Evolutionary conservation across 257 asterid genomes (phyloP).

Genomic region (Nicotiana attenuata): DNA sequence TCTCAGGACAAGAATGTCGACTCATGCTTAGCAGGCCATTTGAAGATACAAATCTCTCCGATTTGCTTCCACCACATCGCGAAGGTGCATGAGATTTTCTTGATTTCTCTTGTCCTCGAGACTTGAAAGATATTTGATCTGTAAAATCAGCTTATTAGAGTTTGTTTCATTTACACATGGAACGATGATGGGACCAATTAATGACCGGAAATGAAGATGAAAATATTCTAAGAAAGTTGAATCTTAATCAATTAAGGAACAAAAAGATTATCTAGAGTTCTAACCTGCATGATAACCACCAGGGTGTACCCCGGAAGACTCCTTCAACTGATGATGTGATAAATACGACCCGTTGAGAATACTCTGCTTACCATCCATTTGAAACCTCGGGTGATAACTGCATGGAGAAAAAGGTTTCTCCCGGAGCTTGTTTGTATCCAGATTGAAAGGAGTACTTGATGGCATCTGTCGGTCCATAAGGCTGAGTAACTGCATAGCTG

Average conservation of each 20-base stretch:
- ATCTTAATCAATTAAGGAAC: slow-evolving; percentile 9
- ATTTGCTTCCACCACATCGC: slow-evolving; percentile 2
- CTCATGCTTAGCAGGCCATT: slow-evolving; percentile 8
- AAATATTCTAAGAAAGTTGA: not conserved
- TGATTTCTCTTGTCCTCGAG: slow-evolving; percentile 17
- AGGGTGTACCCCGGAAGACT: slow-evolving; percentile 19
- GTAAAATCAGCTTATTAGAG: slow-evolving; percentile 9
- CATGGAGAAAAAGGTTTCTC: slow-evolving; percentile 38
- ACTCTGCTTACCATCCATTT: slow-evolving; percentile 36
- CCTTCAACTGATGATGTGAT: slow-evolving; percentile 25
- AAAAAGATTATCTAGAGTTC: slow-evolving; percentile 28
- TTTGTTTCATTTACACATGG: not conserved
- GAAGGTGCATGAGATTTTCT: slow-evolving; percentile 8
- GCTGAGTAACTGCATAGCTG: slow-evolving; percentile 75
- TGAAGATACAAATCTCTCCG: slow-evolving; percentile 6
- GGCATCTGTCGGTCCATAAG: slow-evolving; percentile 54
- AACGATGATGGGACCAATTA: not conserved
- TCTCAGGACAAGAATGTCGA: slow-evolving; percentile 11
- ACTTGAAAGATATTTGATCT: slow-evolving; percentile 21
- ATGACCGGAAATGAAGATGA: not conserved
- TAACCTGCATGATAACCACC: slow-evolving; percentile 30
- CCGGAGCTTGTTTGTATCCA: slow-evolving; percentile 22
- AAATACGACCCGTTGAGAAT: slow-evolving; percentile 28
- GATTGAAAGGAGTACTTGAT: slow-evolving; percentile 25
- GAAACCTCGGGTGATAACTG: slow-evolving; percentile 36